Evolutionary conservation across 306 rosid genomes (phyloP), one percentile per base, ranked within the genome.

Genomic region (Fragaria vesca): DNA sequence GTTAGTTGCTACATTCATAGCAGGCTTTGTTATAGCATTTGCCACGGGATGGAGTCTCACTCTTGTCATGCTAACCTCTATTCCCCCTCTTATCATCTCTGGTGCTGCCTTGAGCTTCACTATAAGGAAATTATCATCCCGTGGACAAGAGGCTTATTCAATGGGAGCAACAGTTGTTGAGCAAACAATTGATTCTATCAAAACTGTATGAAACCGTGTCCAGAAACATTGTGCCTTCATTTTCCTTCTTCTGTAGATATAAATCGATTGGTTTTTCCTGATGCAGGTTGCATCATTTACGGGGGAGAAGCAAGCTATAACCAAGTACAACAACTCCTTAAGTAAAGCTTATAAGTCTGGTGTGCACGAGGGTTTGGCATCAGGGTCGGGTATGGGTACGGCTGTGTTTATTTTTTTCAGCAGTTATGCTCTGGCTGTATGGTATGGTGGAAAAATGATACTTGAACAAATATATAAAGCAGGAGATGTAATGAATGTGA

Each of bases 281-380:
- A 18, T 58, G 52, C 18, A 80, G 83, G 83, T 80, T 6, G 69
- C 78, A 50, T 80, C 79, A 26, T 80, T 80, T 50, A 80, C 79
- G 0, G 83, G 83, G 30, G 79, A 80, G 78, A 73, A 73, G 11
- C 58, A 66, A 73, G 83, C 79, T 0, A 66, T 66, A 24, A 26
- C 16, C 3, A 66, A 32, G n/a, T 80, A 80, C 69, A 42, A 73
- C 13, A 73, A 73, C 74, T 48, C 24, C 16, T 32, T 73, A 2
- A 28, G 10, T 10, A 26, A 63, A 0, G 79, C 79, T 26, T 80
- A 73, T 42, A 73, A 73, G 51, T 80, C 78, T 17, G 72, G 63
- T 21, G 30, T 21, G 63, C 12, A 57, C 21, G 63, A 57, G 63
- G 63, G 63, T 57, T 57, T n/a, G 74, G 78, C 73, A 1, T 12